Base-by-base conservation (phyloP, 371 early-diverging fungal species). In the Scutellospora calospora region DNA sequence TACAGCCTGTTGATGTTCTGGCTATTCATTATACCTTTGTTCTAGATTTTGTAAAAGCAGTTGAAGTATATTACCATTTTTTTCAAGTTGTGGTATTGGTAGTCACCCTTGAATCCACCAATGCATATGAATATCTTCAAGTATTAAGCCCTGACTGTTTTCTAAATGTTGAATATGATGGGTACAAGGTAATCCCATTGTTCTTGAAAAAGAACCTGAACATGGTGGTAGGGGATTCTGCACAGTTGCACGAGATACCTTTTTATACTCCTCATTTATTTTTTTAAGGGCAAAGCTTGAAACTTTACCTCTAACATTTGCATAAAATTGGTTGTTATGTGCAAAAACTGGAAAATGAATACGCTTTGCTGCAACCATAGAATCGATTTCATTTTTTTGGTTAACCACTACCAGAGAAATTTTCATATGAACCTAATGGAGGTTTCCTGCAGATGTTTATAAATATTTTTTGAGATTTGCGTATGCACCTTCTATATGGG, bases 231-330 rank as follows among this genome's bases (percentile, higher is more conserved):
- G 27, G 20, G 27, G 51, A 27, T 25, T 3, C 5, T 71, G 3
- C 27, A 8, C 9, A 49, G 72, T 71, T 51, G 52, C 16, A 71
- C 31, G 6, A 18, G 52, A n/a, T 71, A 3, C 31, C 1, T 71
- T 71, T 27, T 29, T 3, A 60, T 60, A 60, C 11, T 29, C 29
- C 0, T 60, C 16, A 60, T 59, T 59, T 27, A 60, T 60, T 29
- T 60, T 60, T 60, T 59, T 59, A n/a, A 60, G 62, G 16, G 62
- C 62, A 60, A 60, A 60, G 9, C 9, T 60, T 60, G 5, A 60
- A 60, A 60, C 18, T 60, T 60, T 29, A 1, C 29, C 62, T 12
- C 31, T 60, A 60, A 60, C 31, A 60, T 60, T 60, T 25, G 4
- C 9, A 25, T n/a, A 59, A 0, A 60, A 29, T 60, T 12, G 29